Base-by-base conservation (phyloP, 129 eudicot genomes). In the Sambucus nigra region DNA sequence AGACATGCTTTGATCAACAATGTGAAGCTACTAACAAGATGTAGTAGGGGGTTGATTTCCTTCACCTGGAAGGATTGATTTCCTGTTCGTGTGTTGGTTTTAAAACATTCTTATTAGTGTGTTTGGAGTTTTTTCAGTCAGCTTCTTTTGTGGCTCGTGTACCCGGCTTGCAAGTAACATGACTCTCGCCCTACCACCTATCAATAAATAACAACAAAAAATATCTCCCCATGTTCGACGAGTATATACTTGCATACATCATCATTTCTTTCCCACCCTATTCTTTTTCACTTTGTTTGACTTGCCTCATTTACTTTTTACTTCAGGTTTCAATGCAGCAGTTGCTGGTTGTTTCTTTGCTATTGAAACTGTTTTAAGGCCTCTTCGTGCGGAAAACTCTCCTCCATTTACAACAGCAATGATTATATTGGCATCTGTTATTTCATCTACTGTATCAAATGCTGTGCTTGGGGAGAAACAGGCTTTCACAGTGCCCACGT, bases 351-450 rank as follows among this genome's bases (percentile, higher is more conserved):
- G 94, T 65, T 91, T 91, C 74, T 91, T 91, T 73, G 99, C 99
- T 57, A 91, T 91, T 64, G 99, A 91, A 61, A 91, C 99, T 15
- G 99, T 91, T 32, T 52, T 91, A 65, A 77, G 99, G 69, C 99
- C 99, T 58, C 80, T 81, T 47, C 94, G 94, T 72, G 99, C 99
- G 1, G 99, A 91, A 71, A 91, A 91, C 68, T 91, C 99, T 49
- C 99, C 99, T 67, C 99, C 99, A 65, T 91, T 91, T 66, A 91
- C 99, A 49, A 91, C 99, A n/a, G 99, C 99, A 25, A 85, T 85
- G 99, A 91, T 91, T 45, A 91, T 91, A 61, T 75, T 91, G 66
- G 99, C 99, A 5, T 91, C 99, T 44, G 99, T 91, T 20, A 79
- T 91, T 48, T 91, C 99, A 52, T 91, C 99, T 22, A 91, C 99